Conservation (phyloP, 2,329 filamentous ascomycete genomes). For the Sporothrix inflata region DNA sequence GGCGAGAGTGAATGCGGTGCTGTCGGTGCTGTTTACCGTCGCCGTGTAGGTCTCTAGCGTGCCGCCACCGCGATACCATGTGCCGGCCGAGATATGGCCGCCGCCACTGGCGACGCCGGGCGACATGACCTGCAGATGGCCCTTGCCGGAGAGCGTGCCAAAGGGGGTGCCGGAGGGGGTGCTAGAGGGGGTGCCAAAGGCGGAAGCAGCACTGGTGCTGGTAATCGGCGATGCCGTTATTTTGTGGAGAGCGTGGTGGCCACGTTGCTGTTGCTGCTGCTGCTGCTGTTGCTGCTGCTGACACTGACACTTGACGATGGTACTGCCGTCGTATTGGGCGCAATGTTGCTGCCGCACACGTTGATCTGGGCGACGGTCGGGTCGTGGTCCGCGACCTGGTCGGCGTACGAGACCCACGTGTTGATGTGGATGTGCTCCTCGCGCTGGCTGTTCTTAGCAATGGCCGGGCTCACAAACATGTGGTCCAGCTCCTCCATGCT, state of each 20-base stretch:
- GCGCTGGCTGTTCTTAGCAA: constrained; percentile 54
- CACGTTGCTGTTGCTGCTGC: constrained; percentile 10
- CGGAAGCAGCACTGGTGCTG: not conserved
- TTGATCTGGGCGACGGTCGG: constrained; percentile 67
- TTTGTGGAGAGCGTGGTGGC: constrained; percentile 6
- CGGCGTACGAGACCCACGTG: constrained; percentile 63
- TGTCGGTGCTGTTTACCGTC: constrained; percentile 31
- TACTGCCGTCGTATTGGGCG: not conserved
- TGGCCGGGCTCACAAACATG: too few species aligned
- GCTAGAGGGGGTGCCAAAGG: not conserved
- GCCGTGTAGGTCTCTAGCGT: constrained; percentile 38
- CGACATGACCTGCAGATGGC: constrained; percentile 25
- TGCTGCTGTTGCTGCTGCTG: not conserved
- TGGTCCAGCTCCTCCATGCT: too few species aligned
- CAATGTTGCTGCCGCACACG: constrained; percentile 50
- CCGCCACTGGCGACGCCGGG: constrained; percentile 29
- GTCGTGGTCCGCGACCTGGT: constrained; percentile 69
- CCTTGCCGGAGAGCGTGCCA: constrained; percentile 26
- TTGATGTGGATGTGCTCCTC: constrained; percentile 73
- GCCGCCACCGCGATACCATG: constrained; percentile 37
- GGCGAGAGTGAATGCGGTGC: constrained; percentile 34
- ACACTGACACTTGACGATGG: not conserved
- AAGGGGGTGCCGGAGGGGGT: constrained; percentile 4
- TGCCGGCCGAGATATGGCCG: constrained; percentile 36
- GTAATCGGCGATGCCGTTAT: not conserved